Conservation (phyloP, 2,329 filamentous ascomycete species). For the Metarhizium guizhouense region DNA sequence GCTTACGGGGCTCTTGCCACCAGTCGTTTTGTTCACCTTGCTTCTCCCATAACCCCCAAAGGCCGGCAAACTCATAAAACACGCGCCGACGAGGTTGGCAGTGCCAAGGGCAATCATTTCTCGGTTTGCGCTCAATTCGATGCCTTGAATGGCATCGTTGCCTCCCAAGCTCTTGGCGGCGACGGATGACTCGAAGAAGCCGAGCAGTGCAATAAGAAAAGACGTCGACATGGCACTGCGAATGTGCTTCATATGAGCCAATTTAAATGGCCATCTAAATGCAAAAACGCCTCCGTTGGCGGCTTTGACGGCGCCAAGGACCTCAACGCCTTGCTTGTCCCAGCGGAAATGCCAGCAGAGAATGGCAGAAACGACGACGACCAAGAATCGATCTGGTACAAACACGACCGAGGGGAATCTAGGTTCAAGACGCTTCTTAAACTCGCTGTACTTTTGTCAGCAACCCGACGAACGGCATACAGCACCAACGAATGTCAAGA, state of each 20-base stretch:
- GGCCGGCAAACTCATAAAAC: constrained; percentile 85
- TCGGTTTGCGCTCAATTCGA: constrained; percentile 80
- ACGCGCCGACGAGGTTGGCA: constrained; percentile 83
- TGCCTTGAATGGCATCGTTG: constrained; percentile 61
- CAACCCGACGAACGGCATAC: constrained; percentile 2
- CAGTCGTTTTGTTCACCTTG: constrained; percentile 89
- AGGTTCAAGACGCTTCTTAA: constrained; percentile 74
- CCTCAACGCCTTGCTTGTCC: constrained; percentile 70
- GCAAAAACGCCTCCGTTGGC: constrained; percentile 62
- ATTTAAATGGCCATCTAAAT: constrained; percentile 79
- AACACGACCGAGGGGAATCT: constrained; percentile 76
- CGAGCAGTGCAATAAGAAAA: constrained; percentile 86
- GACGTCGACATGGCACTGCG: constrained; percentile 82
- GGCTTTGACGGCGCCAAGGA: constrained; percentile 75
- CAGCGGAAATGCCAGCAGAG: constrained; percentile 70
- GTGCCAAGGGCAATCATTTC: constrained; percentile 87
- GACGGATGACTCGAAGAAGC: constrained; percentile 97
- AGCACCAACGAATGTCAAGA: constrained; percentile 2
- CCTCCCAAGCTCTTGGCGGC: constrained; percentile 83
- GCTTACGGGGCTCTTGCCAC: constrained; percentile 87
- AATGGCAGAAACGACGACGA: constrained; percentile 77
- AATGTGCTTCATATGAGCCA: constrained; percentile 69
- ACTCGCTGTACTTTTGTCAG: constrained; percentile 41
- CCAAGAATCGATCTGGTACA: constrained; percentile 81
- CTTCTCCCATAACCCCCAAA: constrained; percentile 96